Conservation (phyloP, 2,329 filamentous ascomycete species). For the Cytospora piceae region DNA sequence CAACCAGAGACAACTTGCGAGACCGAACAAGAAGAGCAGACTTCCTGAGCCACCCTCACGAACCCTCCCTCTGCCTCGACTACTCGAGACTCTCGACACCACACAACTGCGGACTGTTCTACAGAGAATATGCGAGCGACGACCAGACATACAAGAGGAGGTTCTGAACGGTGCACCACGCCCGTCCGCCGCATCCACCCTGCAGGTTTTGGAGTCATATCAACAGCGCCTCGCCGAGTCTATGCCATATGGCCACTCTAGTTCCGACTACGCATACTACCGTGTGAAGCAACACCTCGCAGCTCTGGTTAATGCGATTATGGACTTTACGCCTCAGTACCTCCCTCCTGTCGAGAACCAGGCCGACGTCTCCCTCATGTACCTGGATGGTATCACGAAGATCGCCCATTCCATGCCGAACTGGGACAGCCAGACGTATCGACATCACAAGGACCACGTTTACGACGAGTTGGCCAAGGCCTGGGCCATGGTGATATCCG, state of each 20-base stretch:
- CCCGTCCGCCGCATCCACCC: slow-evolving; percentile 79
- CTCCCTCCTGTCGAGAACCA: slow-evolving; percentile 89
- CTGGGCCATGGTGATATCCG: slow-evolving; percentile 88
- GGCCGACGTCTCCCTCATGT: slow-evolving; percentile 79
- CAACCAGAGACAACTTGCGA: slow-evolving; percentile 67
- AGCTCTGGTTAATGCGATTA: slow-evolving; percentile 83
- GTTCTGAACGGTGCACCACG: slow-evolving; percentile 82
- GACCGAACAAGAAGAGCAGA: slow-evolving; percentile 67
- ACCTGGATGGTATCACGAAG: slow-evolving; percentile 86
- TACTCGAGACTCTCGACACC: slow-evolving; percentile 92
- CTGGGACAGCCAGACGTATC: slow-evolving; percentile 87
- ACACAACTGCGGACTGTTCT: slow-evolving; percentile 83
- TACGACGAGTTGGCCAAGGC: slow-evolving; percentile 96
- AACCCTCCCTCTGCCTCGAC: slow-evolving; percentile 60
- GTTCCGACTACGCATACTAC: slow-evolving; percentile 93
- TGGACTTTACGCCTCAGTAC: slow-evolving; percentile 95
- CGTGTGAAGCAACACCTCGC: slow-evolving; percentile 81
- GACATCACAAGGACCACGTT: slow-evolving; percentile 90
- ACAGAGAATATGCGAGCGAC: slow-evolving; percentile 88
- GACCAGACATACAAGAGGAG: slow-evolving; percentile 83
- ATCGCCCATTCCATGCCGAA: slow-evolving; percentile 88
- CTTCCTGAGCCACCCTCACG: slow-evolving; percentile 43
- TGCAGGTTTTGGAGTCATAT: slow-evolving; percentile 82
- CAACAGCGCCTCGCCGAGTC: slow-evolving; percentile 76
- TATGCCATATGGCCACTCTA: slow-evolving; percentile 83